These are phyloP conservation scores for Liquidambar formosana DNA, from an alignment of 164 flowering plant species.

Conservation along the genomic window DNA sequence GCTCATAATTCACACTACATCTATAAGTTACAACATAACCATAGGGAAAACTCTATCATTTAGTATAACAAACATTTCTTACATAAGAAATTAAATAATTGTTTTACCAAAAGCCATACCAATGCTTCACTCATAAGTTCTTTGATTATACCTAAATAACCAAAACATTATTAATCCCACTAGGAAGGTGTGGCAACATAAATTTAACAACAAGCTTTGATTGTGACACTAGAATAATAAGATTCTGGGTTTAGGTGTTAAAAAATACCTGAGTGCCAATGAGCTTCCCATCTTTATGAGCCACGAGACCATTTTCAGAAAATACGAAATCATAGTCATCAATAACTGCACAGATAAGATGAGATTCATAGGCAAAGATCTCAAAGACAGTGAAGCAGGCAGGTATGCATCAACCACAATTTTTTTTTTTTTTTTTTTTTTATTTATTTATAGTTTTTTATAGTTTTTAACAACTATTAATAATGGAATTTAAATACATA, in stretches of 20 bases:
- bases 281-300: slow-evolving; percentile 80
- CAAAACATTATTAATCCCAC: background rate
- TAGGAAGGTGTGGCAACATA: background rate
- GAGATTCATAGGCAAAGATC: background rate
- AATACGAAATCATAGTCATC: slow-evolving; percentile 87
- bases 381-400: background rate
- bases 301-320: slow-evolving; percentile 97
- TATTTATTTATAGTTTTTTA: too few species aligned
- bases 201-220: background rate
- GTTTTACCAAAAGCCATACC: background rate
- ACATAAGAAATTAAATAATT: too few species aligned
- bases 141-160: background rate
- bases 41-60: too few species aligned
- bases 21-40: too few species aligned
- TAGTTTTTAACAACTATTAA: too few species aligned
- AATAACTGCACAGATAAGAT: slow-evolving; percentile 52
- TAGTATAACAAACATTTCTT: too few species aligned
- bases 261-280: slow-evolving; percentile 72
- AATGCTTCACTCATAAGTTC: background rate
- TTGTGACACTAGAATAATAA: background rate
- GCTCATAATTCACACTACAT: too few species aligned
- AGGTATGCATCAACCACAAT: background rate
- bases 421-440: too few species aligned
- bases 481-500: too few species aligned
- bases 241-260: background rate